Evolutionary conservation across 2,329 filamentous ascomycete genomes (phyloP).

Genomic region (Sporothrix inflata): DNA sequence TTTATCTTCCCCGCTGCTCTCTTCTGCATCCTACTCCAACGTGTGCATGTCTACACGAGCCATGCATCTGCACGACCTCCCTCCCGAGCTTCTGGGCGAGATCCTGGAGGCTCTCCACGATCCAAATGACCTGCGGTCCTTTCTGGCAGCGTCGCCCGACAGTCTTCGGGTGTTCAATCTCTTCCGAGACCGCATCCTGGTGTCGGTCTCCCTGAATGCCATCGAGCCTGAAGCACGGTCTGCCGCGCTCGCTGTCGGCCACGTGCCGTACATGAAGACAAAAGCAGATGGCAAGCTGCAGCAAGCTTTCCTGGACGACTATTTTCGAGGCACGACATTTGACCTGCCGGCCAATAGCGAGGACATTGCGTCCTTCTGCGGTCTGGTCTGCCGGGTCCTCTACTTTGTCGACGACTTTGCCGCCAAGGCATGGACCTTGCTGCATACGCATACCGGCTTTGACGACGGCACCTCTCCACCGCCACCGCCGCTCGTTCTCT

Average conservation of each 20-base stretch:
- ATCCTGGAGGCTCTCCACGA: neutral
- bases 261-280: neutral
- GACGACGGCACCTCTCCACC: neutral
- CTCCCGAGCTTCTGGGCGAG: neutral
- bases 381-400: neutral
- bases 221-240: neutral
- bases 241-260: neutral
- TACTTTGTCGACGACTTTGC: neutral
- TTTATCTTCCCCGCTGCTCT: no score
- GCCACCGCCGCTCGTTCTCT: neutral
- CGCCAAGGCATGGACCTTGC: neutral
- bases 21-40: no score
- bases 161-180: neutral
- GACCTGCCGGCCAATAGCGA: neutral
- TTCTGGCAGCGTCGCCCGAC: neutral
- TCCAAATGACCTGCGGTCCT: neutral
- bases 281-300: neutral
- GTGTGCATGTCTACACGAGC: no score
- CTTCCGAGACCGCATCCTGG: neutral
- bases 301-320: neutral
- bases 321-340: neutral
- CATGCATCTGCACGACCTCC: constrained; percentile 4
- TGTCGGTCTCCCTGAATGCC: neutral
- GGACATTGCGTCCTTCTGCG: neutral
- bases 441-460: neutral